Percentiles rank a stretch among this genome's conserved stretches.
These are phyloP conservation scores for Kuraishia hungarica DNA, from an alignment of 805 yeast species.

Conservation along the genomic window DNA sequence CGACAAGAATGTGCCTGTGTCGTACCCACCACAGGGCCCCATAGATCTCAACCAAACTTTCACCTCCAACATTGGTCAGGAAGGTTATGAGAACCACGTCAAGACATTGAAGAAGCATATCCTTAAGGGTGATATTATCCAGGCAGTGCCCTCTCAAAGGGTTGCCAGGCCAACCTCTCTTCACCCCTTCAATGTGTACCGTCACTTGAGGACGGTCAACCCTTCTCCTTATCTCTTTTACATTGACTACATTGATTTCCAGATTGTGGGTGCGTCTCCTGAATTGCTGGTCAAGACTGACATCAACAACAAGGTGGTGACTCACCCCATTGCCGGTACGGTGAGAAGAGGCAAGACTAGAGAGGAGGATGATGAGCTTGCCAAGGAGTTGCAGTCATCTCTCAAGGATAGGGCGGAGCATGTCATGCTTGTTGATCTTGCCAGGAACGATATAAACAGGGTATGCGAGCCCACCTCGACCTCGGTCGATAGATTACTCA, in stretches of 20 bases:
- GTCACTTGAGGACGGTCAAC: constrained; percentile 90
- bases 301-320: constrained; percentile 59
- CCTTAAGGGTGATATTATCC: constrained; percentile 87
- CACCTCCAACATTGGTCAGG: constrained; percentile 86
- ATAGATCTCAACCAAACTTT: constrained; percentile 62
- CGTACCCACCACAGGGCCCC: constrained; percentile 67
- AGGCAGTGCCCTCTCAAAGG: constrained; percentile 97
- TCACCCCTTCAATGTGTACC: constrained; percentile 94
- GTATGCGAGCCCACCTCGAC: constrained; percentile 86
- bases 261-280: constrained; percentile 96
- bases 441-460: constrained; percentile 92
- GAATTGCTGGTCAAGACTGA: constrained; percentile 86
- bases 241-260: constrained; percentile 86
- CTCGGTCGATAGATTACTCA: constrained; percentile 77
- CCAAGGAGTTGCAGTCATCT: constrained; percentile 62
- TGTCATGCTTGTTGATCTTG: constrained; percentile 96
- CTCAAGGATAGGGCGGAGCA: constrained; percentile 96
- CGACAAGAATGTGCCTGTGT: constrained; percentile 32
- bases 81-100: constrained; percentile 87
- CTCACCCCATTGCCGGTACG: constrained; percentile 99
- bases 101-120: constrained; percentile 69
- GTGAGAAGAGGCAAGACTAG: constrained; percentile 82
- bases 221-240: constrained; percentile 97
- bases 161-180: constrained; percentile 90
- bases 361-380: constrained; percentile 85